Base-by-base conservation (phyloP, 768 basidiomycete genomes). In the Amylocystis lapponica region DNA sequence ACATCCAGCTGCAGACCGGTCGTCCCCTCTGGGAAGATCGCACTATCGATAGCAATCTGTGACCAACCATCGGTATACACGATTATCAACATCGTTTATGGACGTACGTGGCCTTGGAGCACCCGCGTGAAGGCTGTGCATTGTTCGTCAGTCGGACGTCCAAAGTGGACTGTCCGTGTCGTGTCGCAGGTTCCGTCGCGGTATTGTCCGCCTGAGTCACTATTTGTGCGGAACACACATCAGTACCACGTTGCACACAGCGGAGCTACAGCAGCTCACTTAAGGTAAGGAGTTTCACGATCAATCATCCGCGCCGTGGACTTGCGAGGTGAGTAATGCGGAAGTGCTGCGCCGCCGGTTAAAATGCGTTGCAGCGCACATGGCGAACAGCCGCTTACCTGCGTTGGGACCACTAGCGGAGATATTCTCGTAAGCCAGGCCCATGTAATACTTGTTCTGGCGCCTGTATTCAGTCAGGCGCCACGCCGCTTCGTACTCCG, bases 51-150 rank as follows among this genome's bases (percentile, higher is more conserved):
- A 20, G 90, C 90, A 51, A 98, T 95, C 82, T 91, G 32, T 14
- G 30, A 9, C 6, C 20, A 21, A 5, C 14, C 31, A 27, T 36
- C 39, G 37, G 41, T 22, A 37, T 21, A 21, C 43, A 46, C 43
- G 35, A 38, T 41, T 61, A 54, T 36, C 50, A n/a, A 32, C 13
- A 45, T 43, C 42, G 56, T 49, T 36, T 45, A 29, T 14, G 53
- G 45, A 75, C 87, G 56, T 70, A 91, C 89, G 67, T 99, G 96
- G 7, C 94, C 95, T 66, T 99, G 96, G 45, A 99, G 62, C 32
- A 98, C 96, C 35, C 92, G 75, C 23, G 96, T 99, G 64, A 82
- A 99, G 1, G 95, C 92, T 51, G 93, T 86, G 59, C 79, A 83
- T 60, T 90, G 83, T 49, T 90, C 85, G n/a, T 71, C 47, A n/a